Evolutionary conservation across 139 green algal species (phyloP).

Genomic region (Coelastrella sp.): DNA sequence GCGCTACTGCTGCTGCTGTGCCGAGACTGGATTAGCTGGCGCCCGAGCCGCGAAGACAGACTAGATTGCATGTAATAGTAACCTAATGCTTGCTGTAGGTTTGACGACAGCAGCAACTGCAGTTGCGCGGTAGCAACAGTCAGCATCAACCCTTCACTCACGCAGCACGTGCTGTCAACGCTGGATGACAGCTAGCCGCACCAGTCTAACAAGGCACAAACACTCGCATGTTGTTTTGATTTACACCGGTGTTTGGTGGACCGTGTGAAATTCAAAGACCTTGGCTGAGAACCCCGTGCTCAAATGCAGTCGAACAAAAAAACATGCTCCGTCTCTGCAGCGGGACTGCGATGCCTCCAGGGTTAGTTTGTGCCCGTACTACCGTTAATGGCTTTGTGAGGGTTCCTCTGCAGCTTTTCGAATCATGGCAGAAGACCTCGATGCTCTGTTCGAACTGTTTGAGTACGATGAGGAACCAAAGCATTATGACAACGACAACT

Average conservation of each 20-base stretch:
- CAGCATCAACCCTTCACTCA: too few species aligned
- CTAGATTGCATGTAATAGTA: background rate
- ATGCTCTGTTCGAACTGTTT: conserved; percentile 12
- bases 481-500: background rate
- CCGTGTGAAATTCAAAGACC: background rate
- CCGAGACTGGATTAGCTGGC: background rate
- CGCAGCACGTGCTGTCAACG: too few species aligned
- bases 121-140: too few species aligned
- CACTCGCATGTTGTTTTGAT: too few species aligned
- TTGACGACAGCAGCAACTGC: background rate
- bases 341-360: too few species aligned
- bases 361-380: too few species aligned
- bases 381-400: background rate
- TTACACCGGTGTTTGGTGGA: too few species aligned
- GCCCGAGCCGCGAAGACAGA: background rate
- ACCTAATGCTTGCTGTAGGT: too few species aligned
- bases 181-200: too few species aligned
- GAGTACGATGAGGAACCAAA: background rate
- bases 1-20: background rate
- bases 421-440: background rate
- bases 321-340: too few species aligned
- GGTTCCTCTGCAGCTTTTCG: background rate
- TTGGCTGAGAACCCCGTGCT: background rate
- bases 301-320: background rate
- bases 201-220: too few species aligned